Base-by-base conservation (phyloP, 371 early-diverging fungal species). In the Rhizomucor miehei region DNA sequence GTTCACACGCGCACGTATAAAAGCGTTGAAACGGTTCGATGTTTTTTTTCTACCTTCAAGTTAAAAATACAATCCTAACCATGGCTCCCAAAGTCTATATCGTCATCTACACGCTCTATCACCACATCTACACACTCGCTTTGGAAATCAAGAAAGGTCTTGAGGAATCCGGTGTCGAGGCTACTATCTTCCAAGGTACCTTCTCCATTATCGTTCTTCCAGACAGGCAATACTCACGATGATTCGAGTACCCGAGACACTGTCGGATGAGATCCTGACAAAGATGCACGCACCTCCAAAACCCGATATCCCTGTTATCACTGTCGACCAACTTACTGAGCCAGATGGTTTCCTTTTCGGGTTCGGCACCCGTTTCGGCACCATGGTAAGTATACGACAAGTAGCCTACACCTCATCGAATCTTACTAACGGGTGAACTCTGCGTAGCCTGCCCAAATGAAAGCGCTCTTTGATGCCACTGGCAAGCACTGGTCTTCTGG, bases 271-370 rank as follows among this genome's bases (percentile, higher is more conserved):
- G 19, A 70, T 88, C 23, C 66, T 86, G 10, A 65, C 60, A 23
- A 84, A 85, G 65, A 82, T 90, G 84, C 68, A 86, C 55, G 88
- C 86, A 17, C 60, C 78, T 10, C 56, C 71, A 5, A 78, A 71
- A 58, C 64, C 51, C 13, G 69, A 77, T 52, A 50, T 87, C 14
- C 89, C 91, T 16, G 68, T 76, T 34, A 75, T 86, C 45, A 76
- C 69, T 14, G 65, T 83, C 12, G 77, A 71, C 20, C 69, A 80
- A 9, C 60, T 90, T 3, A 60, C 48, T 11, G 65, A 84, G 36
- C 83, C 84, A 6, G 92, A 91, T 60, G 91, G 86, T 3, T 67
- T 86, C 58, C 47, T 91, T 35, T 85, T 90, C 55, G 90, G 90
- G 14, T 29, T 48, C 19, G 34, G 34, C 14, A 48, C 48, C 44